A percentile compares a stretch with the other conserved stretches of the same genome.
These are phyloP conservation scores for Casuarina equisetifolia DNA, from an alignment of 306 rosid genomes.

Conservation along the genomic window DNA sequence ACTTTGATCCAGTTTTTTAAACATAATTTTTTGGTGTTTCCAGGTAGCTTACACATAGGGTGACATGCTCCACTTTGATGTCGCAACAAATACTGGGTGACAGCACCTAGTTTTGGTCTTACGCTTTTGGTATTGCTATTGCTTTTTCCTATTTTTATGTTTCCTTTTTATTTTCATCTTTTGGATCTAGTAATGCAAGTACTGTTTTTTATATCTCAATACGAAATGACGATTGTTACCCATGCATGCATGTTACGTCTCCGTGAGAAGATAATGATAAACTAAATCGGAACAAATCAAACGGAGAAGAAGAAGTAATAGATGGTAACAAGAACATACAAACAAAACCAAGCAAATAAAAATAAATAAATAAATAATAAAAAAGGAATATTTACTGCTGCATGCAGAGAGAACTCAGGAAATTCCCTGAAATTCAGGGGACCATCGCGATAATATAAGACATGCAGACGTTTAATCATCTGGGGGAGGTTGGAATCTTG, in stretches of 20 bases:
- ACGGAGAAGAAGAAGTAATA: too few species aligned
- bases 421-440: background rate
- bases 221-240: background rate
- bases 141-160: background rate
- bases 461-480: background rate
- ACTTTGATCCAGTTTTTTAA: slow-evolving; percentile 7
- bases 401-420: too few species aligned
- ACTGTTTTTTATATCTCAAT: background rate
- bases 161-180: background rate
- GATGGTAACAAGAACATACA: too few species aligned
- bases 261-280: background rate
- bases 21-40: slow-evolving; percentile 19
- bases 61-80: slow-evolving; percentile 57
- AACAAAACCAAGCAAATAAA: too few species aligned
- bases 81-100: slow-evolving; percentile 31
- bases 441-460: background rate
- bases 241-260: background rate
- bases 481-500: slow-evolving; percentile 7
- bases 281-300: background rate
- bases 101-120: background rate
- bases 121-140: slow-evolving; percentile 20
- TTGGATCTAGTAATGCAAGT: slow-evolving; percentile 7
- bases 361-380: too few species aligned
- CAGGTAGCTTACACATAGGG: slow-evolving; percentile 45
- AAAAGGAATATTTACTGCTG: too few species aligned